phyloP scores from a whole-genome alignment of 805 yeast genomes.

The Kurtzmaniella cleridarum region DNA sequence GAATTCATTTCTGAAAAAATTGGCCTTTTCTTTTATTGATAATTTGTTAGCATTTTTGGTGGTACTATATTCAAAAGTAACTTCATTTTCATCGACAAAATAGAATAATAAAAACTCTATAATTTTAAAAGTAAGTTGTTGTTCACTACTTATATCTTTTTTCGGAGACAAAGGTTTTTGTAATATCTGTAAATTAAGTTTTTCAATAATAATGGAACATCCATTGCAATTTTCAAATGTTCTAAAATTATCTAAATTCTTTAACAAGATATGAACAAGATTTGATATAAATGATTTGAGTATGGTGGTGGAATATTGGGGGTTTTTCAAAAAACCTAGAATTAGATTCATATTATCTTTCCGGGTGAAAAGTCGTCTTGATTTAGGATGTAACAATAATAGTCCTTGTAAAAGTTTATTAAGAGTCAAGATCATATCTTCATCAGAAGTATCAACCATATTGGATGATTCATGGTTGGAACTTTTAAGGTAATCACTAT shows the following conservation, averaged over 20 bases:
- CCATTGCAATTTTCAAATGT: slow-evolving; percentile 56
- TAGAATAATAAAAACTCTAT: slow-evolving; percentile 69
- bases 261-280: slow-evolving; percentile 52
- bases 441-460: background rate
- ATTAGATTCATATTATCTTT: slow-evolving; percentile 33
- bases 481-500: background rate
- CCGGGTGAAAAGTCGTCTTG: slow-evolving; percentile 45
- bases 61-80: background rate
- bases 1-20: slow-evolving; percentile 30
- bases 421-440: slow-evolving; percentile 10
- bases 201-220: slow-evolving; percentile 43
- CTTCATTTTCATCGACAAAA: slow-evolving; percentile 49
- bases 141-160: background rate
- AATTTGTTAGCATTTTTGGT: slow-evolving; percentile 6
- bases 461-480: background rate
- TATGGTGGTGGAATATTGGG: slow-evolving; percentile 10
- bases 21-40: slow-evolving; percentile 26
- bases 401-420: slow-evolving; percentile 52
- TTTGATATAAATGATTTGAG: slow-evolving; percentile 43
- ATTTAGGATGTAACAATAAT: slow-evolving; percentile 51
- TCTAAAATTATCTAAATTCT: slow-evolving; percentile 52
- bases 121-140: slow-evolving; percentile 44
- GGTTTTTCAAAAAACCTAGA: slow-evolving; percentile 18
- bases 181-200: slow-evolving; percentile 17
- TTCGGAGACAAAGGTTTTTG: background rate